These are phyloP conservation scores for Hyaloscypha finlandica DNA, from an alignment of 495 filamentous ascomycete genomes.

Conservation along the genomic window DNA sequence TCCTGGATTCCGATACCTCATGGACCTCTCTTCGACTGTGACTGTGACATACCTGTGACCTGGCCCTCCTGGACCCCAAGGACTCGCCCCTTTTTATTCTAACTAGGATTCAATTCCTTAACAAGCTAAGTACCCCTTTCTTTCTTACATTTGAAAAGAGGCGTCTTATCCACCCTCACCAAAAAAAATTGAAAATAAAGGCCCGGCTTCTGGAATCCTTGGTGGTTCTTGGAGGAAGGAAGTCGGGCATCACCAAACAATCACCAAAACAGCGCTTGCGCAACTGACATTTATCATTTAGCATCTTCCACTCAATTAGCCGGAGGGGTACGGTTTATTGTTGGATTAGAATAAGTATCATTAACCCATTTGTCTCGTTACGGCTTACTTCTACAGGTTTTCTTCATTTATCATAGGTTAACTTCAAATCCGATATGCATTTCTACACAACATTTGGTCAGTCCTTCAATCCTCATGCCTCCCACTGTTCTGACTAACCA, in stretches of 20 bases:
- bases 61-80: neutral
- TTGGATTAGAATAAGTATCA: neutral
- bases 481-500: neutral
- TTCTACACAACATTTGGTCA: too few relatives aligned
- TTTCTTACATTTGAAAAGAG: neutral
- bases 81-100: neutral
- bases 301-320: neutral
- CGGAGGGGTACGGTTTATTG: neutral
- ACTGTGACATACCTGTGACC: neutral
- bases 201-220: neutral
- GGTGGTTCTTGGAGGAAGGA: neutral
- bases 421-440: too few relatives aligned
- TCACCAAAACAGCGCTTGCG: neutral
- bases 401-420: too few relatives aligned
- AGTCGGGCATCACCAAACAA: neutral
- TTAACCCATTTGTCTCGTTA: neutral
- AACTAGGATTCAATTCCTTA: neutral
- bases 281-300: neutral
- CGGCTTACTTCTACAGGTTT: neutral
- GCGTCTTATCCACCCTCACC: neutral
- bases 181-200: conserved; percentile 1
- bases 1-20: neutral
- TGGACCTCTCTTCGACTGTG: neutral
- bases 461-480: neutral
- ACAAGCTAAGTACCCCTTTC: neutral